Evolutionary conservation across 179 eudicot species (phyloP).

Genomic region (Spergularia azorica): DNA sequence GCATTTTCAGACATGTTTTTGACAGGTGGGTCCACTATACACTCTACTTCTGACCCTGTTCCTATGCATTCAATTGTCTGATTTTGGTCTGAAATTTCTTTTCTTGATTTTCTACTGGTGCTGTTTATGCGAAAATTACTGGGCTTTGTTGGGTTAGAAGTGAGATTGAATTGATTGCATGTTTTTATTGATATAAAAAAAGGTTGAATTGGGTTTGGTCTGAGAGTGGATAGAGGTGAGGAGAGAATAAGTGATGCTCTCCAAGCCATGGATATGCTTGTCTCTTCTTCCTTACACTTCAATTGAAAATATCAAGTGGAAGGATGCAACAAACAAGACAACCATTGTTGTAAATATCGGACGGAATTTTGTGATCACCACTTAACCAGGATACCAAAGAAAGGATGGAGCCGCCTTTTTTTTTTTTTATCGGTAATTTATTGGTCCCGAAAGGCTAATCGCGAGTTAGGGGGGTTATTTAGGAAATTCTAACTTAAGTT

Average conservation of each 20-base stretch:
- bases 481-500: too few relatives aligned
- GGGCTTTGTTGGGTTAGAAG: background rate
- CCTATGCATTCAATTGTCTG: constrained; percentile 48
- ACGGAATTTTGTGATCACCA: too few relatives aligned
- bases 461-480: too few relatives aligned
- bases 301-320: background rate
- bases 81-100: constrained; percentile 20
- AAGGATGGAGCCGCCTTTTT: too few relatives aligned
- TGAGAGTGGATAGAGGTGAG: background rate
- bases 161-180: background rate
- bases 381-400: too few relatives aligned
- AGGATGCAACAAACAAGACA: background rate
- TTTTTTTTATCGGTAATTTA: too few relatives aligned
- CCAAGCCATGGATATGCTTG: constrained; percentile 1
- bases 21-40: constrained; percentile 25
- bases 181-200: background rate
- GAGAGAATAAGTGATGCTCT: background rate
- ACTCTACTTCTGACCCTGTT: constrained; percentile 62
- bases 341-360: too few relatives aligned
- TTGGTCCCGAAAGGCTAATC: too few relatives aligned
- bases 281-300: background rate
- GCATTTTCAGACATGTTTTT: constrained; percentile 22
- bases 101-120: constrained; percentile 12
- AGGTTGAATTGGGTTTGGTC: constrained; percentile 17
- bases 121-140: background rate